phyloP scores from a whole-genome alignment of 257 asterid genomes.

The Linderniella brevidens region DNA sequence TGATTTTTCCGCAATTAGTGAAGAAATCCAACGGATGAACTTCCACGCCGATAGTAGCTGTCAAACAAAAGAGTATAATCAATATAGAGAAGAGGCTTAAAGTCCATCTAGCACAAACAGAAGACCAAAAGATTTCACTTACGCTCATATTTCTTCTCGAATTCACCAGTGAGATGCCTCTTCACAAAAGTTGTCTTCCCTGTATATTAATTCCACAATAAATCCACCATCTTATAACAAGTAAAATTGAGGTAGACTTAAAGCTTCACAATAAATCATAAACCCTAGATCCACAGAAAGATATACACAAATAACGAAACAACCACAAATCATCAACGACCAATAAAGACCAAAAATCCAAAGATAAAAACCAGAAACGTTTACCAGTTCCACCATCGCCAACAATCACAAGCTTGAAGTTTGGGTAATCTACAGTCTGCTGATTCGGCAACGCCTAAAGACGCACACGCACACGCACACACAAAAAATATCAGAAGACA shows the following conservation, averaged over 20 bases:
- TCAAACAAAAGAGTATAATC: neutral
- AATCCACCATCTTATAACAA: too few relatives aligned
- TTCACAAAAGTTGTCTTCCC: conserved; percentile 85
- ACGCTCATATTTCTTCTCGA: conserved; percentile 90
- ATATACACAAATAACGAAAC: too few relatives aligned
- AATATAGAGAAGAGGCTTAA: neutral
- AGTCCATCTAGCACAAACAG: neutral
- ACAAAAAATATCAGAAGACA: neutral
- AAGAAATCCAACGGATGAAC: conserved; percentile 76
- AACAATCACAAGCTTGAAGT: conserved; percentile 78
- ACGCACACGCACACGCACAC: neutral
- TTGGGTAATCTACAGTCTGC: conserved; percentile 70
- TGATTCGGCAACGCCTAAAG: conserved; percentile 61
- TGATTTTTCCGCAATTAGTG: conserved; percentile 61
- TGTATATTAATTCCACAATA: conserved; percentile 4
- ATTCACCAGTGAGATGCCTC: conserved; percentile 86
- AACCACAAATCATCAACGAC: neutral
- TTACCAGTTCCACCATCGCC: conserved; percentile 91
- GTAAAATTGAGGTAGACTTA: too few relatives aligned
- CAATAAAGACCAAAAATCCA: neutral
- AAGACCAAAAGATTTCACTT: conserved; percentile 7
- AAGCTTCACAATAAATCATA: too few relatives aligned
- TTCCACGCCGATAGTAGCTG: conserved; percentile 87
- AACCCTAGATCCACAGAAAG: too few relatives aligned
- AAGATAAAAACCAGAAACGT: neutral